Evolutionary conservation across 768 basidiomycete species (phyloP), one percentile per base, ranked within the genome.

Genomic region (Lactarius evosmus): DNA sequence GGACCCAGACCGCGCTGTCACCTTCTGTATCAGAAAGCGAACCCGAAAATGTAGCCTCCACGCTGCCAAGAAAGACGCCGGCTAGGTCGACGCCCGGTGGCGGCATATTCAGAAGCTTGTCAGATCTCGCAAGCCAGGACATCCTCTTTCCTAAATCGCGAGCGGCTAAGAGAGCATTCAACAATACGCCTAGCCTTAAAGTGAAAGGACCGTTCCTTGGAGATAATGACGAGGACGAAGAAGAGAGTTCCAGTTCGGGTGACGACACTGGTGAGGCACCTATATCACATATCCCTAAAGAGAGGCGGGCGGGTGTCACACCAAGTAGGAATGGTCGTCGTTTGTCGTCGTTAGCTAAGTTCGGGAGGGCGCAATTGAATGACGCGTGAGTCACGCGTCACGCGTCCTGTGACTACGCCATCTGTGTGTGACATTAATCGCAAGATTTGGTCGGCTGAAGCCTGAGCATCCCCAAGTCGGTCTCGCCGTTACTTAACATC

Each of bases 211-310:
- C 25, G 33, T 40, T 67, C 25, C 36, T 25, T 1, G 40, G 19
- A 7, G 58, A 61, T 32, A 29, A 61, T 33, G 58, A 51, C 17
- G 66, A 63, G 17, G 44, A 63, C 11, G 61, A 62, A 16, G 66
- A 63, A 25, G 67, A 55, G 16, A 64, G 66, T 53, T 58, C 66
- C 25, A 63, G 46, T 36, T 67, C 68, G 46, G 56, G 61, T 54
- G 66, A 67, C 1, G 68, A 62, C 46, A 16, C 44, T 8, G 46
- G 46, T 12, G 22, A 25, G 46, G 41, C 16, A 22, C 1, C 36
- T 7, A 49, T 46, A 32, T 68, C 67, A 25, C 67, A 69, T 29
- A 69, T 69, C 6, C 68, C 68, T 8, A 61, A 62, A 49, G 59
- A 62, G n/a, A 69, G 68, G 51, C 58, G 66, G 40, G 68, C 57